These are phyloP conservation scores for Cryphonectria japonica DNA, from an alignment of 2,329 filamentous ascomycete species.

Conservation along the genomic window DNA sequence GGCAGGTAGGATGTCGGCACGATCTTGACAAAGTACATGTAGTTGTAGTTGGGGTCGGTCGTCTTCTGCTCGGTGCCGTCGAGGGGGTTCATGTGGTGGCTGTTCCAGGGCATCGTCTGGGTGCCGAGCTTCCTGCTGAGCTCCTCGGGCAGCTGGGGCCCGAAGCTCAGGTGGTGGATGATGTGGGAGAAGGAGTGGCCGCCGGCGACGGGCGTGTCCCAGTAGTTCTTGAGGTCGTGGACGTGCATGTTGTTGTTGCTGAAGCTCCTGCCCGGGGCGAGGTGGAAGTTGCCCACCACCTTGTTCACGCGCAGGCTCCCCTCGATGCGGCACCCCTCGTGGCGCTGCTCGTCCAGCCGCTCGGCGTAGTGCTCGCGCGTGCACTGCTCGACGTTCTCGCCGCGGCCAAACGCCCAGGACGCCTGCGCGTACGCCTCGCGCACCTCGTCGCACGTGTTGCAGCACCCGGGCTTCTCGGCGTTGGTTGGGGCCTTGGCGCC, in stretches of 20 bases:
- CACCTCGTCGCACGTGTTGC: constrained; percentile 96
- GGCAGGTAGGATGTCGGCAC: constrained; percentile 95
- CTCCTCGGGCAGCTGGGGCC: constrained; percentile 82
- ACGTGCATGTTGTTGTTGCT: constrained; percentile 97
- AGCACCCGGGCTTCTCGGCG: constrained; percentile 83
- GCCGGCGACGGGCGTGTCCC: constrained; percentile 69
- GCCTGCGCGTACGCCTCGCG: constrained; percentile 88
- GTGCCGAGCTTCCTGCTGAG: constrained; percentile 63
- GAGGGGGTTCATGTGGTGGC: constrained; percentile 90
- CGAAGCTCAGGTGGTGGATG: constrained; percentile 89
- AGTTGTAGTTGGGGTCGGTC: constrained; percentile 85
- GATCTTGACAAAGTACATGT: constrained; percentile 99
- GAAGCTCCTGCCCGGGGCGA: constrained; percentile 94
- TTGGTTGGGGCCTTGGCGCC: constrained; percentile 75
- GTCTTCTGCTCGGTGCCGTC: constrained; percentile 80
- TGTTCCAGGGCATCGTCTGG: constrained; percentile 71
- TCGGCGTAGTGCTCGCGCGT: constrained; percentile 92
- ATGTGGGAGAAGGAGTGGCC: constrained; percentile 87
- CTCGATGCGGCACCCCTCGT: constrained; percentile 93
- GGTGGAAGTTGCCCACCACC: constrained; percentile 97
- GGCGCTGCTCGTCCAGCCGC: constrained; percentile 81
- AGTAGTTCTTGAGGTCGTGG: constrained; percentile 96
- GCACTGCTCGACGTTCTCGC: constrained; percentile 93
- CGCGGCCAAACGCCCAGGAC: constrained; percentile 92
- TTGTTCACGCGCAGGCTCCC: constrained; percentile 95